Evolutionary conservation across 2,329 filamentous ascomycete genomes (phyloP).

Genomic region (Sporothrix sp.): DNA sequence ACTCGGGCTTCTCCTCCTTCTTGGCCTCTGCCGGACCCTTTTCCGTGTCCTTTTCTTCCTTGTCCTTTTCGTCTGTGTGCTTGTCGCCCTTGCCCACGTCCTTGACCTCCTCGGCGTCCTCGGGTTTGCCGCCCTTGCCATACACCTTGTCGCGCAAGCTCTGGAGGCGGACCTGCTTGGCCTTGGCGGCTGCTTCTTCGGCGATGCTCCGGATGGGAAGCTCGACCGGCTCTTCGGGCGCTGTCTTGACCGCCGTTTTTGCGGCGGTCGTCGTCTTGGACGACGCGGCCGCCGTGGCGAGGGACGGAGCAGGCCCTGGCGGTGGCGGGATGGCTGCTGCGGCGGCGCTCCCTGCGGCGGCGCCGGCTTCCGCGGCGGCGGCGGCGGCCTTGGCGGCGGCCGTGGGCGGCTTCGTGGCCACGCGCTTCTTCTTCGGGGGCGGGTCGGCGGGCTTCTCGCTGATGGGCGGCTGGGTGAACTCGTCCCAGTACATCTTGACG

Average conservation of each 20-base stretch:
- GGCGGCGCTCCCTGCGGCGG: background rate
- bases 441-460: conserved; percentile 40
- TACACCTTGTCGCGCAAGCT: conserved; percentile 45
- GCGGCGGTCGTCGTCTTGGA: conserved; percentile 13
- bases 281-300: conserved; percentile 16
- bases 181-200: conserved; percentile 56
- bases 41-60: background rate
- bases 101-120: conserved; percentile 10
- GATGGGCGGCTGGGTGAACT: conserved; percentile 48
- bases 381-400: conserved; percentile 12
- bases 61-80: background rate
- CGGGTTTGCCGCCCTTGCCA: conserved; percentile 30
- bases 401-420: background rate
- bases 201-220: conserved; percentile 46
- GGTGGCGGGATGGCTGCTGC: conserved; percentile 16
- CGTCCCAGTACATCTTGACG: conserved; percentile 59
- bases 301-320: conserved; percentile 17
- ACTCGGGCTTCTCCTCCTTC: conserved; percentile 11
- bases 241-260: conserved; percentile 20
- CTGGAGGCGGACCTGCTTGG: conserved; percentile 49
- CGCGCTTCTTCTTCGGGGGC: conserved; percentile 6
- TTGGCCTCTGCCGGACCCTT: conserved; percentile 6
- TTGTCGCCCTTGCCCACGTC: background rate
- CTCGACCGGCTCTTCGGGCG: conserved; percentile 12
- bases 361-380: background rate